phyloP scores from a whole-genome alignment of 2,329 filamentous ascomycete species.

The Magnaporthiopsis incrustans region DNA sequence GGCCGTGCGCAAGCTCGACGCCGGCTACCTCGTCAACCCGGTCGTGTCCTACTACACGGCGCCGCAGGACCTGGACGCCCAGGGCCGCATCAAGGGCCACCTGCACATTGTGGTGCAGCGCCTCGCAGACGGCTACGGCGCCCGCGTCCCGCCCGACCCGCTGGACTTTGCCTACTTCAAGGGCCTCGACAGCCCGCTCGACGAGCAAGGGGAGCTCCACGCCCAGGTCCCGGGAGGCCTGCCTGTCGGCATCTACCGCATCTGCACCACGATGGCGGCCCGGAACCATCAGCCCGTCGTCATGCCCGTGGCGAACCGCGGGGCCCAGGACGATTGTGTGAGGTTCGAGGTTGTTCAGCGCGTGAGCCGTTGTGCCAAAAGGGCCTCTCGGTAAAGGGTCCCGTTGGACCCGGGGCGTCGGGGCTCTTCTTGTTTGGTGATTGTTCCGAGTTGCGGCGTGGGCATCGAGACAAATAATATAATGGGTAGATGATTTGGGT shows the following conservation, averaged over 20 bases:
- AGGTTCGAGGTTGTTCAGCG: slow-evolving; percentile 33
- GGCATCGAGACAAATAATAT: too few relatives aligned
- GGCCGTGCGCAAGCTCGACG: slow-evolving; percentile 38
- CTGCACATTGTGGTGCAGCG: slow-evolving; percentile 45
- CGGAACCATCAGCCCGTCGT: slow-evolving; percentile 48
- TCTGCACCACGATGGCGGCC: slow-evolving; percentile 42
- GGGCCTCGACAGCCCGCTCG: slow-evolving; percentile 44
- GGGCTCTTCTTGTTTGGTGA: too few relatives aligned
- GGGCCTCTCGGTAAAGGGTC: too few relatives aligned
- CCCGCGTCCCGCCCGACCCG: slow-evolving; percentile 29
- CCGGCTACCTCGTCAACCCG: slow-evolving; percentile 47
- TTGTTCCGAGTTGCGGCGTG: too few relatives aligned
- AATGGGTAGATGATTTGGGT: too few relatives aligned
- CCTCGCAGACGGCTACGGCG: slow-evolving; percentile 25
- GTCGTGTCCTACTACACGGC: slow-evolving; percentile 45
- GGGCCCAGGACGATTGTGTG: slow-evolving; percentile 44
- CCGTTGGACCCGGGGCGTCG: too few relatives aligned
- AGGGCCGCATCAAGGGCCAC: slow-evolving; percentile 33
- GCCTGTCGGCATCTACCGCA: slow-evolving; percentile 38
- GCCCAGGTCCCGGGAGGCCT: slow-evolving; percentile 37
- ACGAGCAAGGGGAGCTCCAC: slow-evolving; percentile 35
- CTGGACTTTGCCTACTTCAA: slow-evolving; percentile 46
- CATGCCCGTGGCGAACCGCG: slow-evolving; percentile 49
- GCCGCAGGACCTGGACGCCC: slow-evolving; percentile 39
- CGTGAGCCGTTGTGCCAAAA: neutral